Conservation (phyloP, 225 moss, liverwort and hornwort genomes). For the Climacium dendroides region DNA sequence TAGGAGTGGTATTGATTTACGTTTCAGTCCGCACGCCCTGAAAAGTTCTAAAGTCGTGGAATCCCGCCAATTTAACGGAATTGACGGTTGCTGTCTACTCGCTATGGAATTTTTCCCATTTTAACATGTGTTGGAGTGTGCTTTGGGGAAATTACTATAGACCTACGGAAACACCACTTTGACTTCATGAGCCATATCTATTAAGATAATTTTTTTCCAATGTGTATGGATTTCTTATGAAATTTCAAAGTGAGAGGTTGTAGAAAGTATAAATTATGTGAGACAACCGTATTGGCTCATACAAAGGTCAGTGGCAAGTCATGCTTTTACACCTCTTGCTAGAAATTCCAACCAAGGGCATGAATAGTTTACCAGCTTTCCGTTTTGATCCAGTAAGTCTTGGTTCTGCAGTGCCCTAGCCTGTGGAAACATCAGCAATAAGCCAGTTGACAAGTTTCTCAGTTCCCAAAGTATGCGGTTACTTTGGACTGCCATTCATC, state of each 20-base stretch:
- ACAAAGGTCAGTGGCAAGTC: background rate
- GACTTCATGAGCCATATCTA: background rate
- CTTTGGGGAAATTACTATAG: background rate
- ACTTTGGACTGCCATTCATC: background rate
- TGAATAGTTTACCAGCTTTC: constrained; percentile 15
- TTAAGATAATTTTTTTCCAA: background rate
- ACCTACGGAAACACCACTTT: background rate
- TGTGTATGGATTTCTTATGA: background rate
- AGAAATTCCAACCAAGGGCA: background rate
- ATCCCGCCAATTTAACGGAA: background rate
- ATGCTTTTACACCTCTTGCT: background rate
- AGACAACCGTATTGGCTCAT: background rate
- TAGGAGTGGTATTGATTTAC: background rate
- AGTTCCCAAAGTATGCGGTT: background rate
- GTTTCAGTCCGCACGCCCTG: background rate
- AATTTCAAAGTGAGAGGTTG: background rate
- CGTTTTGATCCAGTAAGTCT: constrained; percentile 37
- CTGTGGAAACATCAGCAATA: background rate
- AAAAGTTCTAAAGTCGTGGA: background rate
- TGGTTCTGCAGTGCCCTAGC: constrained; percentile 39
- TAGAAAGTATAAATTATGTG: background rate
- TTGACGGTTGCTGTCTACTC: background rate
- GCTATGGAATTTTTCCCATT: background rate
- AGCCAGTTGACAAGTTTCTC: background rate
- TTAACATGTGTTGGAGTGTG: background rate